Conservation (phyloP, 495 filamentous ascomycete genomes). For the Podospora australis region DNA sequence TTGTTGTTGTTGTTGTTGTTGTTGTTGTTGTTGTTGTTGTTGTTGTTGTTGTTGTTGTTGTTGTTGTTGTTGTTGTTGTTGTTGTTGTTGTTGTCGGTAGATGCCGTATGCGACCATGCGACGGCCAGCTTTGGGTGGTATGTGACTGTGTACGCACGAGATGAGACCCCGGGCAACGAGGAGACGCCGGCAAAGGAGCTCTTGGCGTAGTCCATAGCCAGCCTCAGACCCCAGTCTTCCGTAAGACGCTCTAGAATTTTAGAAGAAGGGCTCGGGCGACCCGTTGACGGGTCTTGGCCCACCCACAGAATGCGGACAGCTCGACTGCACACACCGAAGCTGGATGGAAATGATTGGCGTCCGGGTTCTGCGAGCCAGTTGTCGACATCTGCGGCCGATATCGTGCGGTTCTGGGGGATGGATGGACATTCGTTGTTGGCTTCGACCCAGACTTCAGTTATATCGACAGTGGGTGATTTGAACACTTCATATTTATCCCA, state of each 20-base stretch:
- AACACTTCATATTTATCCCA: constrained; percentile 18
- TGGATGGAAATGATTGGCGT: constrained; percentile 3
- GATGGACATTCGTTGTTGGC: background rate
- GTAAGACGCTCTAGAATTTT: constrained; percentile 7
- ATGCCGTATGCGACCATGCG: constrained; percentile 11
- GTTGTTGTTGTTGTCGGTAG: background rate
- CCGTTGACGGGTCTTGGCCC: constrained; percentile 4
- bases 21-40: too few relatives aligned
- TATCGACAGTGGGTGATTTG: constrained; percentile 15
- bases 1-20: too few relatives aligned
- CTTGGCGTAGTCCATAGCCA: constrained; percentile 16
- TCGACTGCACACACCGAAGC: constrained; percentile 1
- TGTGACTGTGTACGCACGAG: constrained; percentile 13
- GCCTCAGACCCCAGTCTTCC: constrained; percentile 9
- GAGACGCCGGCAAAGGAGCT: constrained; percentile 23
- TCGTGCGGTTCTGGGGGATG: constrained; percentile 2
- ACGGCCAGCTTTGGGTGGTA: constrained; percentile 25
- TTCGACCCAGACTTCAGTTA: constrained; percentile 22
- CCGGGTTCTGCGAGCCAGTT: constrained; percentile 21
- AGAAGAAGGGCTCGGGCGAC: constrained; percentile 12
- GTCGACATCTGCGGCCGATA: constrained; percentile 14
- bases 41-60: too few relatives aligned
- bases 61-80: too few relatives aligned
- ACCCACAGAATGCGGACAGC: constrained; percentile 18
- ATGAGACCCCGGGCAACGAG: background rate